These are phyloP conservation scores for Neocucurbitaria cava DNA, from an alignment of 2,329 filamentous ascomycete species.

Conservation along the genomic window DNA sequence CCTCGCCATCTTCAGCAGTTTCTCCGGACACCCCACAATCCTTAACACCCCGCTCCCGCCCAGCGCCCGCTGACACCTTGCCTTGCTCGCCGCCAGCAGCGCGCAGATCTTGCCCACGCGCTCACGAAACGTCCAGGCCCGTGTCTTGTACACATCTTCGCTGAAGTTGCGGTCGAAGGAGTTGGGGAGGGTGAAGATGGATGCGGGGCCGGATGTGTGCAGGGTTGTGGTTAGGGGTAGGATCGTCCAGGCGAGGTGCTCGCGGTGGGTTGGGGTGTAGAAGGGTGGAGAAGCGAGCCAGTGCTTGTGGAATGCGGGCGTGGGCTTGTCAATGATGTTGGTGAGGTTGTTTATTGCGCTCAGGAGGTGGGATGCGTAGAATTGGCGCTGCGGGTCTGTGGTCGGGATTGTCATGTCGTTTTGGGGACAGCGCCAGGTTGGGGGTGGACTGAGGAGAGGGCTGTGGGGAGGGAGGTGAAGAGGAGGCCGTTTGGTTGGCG, in stretches of 20 bases:
- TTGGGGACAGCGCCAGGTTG: constrained; percentile 2
- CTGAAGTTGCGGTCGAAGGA: background rate
- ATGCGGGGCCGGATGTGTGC: background rate
- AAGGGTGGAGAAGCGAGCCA: background rate
- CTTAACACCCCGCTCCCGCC: background rate
- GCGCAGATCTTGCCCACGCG: background rate
- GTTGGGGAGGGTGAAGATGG: background rate
- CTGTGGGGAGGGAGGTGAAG: background rate
- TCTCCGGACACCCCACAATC: constrained; percentile 1
- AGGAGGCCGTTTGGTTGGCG: background rate
- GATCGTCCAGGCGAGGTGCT: constrained; percentile 5
- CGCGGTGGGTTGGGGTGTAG: background rate
- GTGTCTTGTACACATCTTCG: background rate
- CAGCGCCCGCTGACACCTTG: constrained; percentile 6
- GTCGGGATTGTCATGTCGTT: constrained; percentile 6
- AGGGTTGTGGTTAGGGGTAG: background rate
- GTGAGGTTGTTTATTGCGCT: constrained; percentile 5
- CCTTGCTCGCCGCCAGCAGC: constrained; percentile 4
- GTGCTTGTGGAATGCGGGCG: background rate
- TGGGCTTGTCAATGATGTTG: background rate
- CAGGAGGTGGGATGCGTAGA: constrained; percentile 6
- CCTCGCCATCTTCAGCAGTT: background rate
- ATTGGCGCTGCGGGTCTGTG: background rate
- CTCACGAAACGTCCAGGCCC: background rate
- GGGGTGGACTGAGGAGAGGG: background rate